Conservation (phyloP, 179 eudicot genomes). For the Gypsophila paniculata region DNA sequence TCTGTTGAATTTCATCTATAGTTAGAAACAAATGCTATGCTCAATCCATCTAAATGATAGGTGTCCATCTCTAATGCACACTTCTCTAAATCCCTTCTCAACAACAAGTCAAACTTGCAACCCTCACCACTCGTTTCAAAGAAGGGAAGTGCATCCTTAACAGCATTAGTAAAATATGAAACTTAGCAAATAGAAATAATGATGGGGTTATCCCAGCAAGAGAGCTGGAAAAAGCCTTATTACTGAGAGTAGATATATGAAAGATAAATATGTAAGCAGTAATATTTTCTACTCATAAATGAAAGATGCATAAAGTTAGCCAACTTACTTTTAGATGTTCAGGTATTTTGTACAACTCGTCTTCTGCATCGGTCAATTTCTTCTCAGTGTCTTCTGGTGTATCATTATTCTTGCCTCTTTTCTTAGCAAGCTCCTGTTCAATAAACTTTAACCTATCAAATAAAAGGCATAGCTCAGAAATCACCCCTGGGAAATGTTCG, state of each 20-base stretch:
- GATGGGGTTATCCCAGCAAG: not conserved
- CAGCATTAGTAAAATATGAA: not conserved
- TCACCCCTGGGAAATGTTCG: not conserved
- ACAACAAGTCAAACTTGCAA: not conserved
- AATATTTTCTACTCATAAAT: not conserved
- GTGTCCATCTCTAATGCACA: not conserved
- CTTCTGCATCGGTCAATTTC: slow-evolving; percentile 76
- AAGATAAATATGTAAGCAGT: not conserved
- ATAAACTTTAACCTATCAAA: slow-evolving; percentile 74
- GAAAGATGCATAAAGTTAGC: not conserved
- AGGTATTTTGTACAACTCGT: slow-evolving; percentile 84
- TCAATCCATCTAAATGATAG: not conserved
- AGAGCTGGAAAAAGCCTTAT: slow-evolving; percentile 1
- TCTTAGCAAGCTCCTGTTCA: slow-evolving; percentile 93
- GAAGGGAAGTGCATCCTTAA: not conserved
- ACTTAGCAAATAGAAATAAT: not conserved
- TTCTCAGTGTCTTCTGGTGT: slow-evolving; percentile 48
- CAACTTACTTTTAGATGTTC: slow-evolving; percentile 86
- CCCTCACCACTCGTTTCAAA: not conserved
- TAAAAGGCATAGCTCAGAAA: slow-evolving; percentile 17
- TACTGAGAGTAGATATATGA: not conserved
- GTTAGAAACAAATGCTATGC: not conserved
- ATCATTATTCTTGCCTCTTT: slow-evolving; percentile 63
- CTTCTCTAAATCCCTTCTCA: not conserved
- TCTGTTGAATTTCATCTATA: not conserved